Evolutionary conservation across 495 filamentous ascomycete species (phyloP), one percentile per base, ranked within the genome.

Genomic region (Aspergillus ostianus): DNA sequence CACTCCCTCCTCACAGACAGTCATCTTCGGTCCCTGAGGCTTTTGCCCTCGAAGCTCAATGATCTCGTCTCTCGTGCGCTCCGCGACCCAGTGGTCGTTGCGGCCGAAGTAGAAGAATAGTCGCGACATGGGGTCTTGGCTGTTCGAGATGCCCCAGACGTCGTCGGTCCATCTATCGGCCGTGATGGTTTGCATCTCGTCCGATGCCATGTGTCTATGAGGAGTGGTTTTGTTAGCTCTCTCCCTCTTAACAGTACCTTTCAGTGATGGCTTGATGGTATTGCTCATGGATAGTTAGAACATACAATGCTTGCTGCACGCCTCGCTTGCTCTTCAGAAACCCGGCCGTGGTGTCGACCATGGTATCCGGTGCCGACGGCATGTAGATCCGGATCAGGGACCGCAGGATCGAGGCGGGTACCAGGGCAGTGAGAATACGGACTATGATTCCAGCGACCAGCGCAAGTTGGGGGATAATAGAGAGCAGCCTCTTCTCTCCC

Each of bases 71-170:
- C 93, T 76, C 45, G 87, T 87, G 70, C 82, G 73, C 55, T 90
- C 77, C 1, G 88, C 88, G 23, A 97, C 90, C 93, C 93, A 97
- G 65, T 88, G 82, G 64, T 97, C 93, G 63, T 80, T 70, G 41
- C 84, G 67, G 2, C 84, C 92, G 74, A 93, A 97, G 59, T 90
- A 92, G 70, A 96, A 92, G 48, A 87, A 84, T 53, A 96, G 76
- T 54, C 83, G 85, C 4, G 83, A 76, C 0, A 80, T 59, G 2
- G 73, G 68, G 30, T 79, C 76, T n/a, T 74, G 69, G 5, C 76
- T 71, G 27, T 81, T 74, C 3, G 66, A 66, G 26, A 72, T 67
- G 27, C 89, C 90, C 93, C 93, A 97, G 41, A 97, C 72, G 65
- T 92, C 88, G 53, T 88, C 78, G 32, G 81, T 82, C 93, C 93